These are phyloP conservation scores for Rhynchospora tenuis DNA, from an alignment of 176 grass and related monocot genomes.

Conservation along the genomic window DNA sequence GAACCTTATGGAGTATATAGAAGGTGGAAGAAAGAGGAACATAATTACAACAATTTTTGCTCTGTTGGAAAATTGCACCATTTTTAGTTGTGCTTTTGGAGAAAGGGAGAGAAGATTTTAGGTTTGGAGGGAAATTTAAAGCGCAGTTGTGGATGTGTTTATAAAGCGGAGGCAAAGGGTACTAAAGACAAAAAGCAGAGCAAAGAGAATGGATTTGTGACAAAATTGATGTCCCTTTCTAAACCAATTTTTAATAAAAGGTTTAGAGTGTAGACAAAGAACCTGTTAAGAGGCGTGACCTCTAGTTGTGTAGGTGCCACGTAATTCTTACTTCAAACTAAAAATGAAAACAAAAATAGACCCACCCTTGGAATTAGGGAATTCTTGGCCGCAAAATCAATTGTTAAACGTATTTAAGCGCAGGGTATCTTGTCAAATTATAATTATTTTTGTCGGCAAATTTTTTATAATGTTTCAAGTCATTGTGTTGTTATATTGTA, in stretches of 20 bases:
- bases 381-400: not conserved
- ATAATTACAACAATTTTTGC: conserved; percentile 17
- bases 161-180: conserved; percentile 9
- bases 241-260: not conserved
- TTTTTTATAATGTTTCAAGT: not conserved
- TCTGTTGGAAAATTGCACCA: conserved; percentile 7
- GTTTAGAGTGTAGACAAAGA: conserved; percentile 17
- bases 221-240: conserved; percentile 2
- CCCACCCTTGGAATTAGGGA: not conserved
- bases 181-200: not conserved
- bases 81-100: not conserved
- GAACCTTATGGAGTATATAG: conserved; percentile 3
- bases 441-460: not conserved
- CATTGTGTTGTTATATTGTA: too few species aligned
- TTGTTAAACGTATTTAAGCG: not conserved
- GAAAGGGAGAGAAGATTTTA: not conserved
- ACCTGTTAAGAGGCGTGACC: not conserved
- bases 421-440: not conserved
- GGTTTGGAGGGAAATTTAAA: conserved; percentile 16
- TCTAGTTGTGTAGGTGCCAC: not conserved
- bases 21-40: conserved; percentile 23
- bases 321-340: conserved; percentile 10
- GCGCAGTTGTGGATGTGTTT: not conserved
- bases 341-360: too few species aligned
- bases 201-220: not conserved